These are phyloP conservation scores for Ustilago cynodontis DNA, from an alignment of 1,284 basidiomycete species.

Conservation along the genomic window DNA sequence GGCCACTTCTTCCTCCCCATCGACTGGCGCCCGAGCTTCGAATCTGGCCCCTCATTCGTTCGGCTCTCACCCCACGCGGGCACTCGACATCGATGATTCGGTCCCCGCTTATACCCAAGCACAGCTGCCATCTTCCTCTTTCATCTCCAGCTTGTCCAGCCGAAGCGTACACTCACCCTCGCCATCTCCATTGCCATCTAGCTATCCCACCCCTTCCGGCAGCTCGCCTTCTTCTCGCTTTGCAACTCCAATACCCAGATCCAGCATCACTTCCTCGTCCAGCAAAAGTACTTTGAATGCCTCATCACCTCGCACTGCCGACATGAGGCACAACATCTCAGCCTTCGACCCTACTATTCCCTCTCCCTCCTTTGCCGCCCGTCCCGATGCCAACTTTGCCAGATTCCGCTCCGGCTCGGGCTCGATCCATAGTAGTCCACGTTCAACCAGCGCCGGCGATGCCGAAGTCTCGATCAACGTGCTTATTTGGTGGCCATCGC, in stretches of 20 bases:
- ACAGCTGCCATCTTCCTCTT: conserved; percentile 13
- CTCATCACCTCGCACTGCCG: conserved; percentile 6
- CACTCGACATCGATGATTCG: not conserved
- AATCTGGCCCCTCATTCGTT: not conserved
- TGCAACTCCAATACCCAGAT: not conserved
- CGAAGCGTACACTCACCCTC: not conserved
- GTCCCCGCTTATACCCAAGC: conserved; percentile 16
- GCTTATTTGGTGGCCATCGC: conserved; percentile 39
- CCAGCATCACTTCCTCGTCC: not conserved
- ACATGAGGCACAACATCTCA: conserved; percentile 18
- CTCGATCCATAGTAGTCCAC: conserved; percentile 15
- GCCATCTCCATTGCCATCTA: not conserved
- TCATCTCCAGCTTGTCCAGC: conserved; percentile 9
- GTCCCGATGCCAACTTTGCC: conserved; percentile 14
- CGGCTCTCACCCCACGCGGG: not conserved
- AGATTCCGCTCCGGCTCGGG: conserved; percentile 39
- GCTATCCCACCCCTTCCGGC: not conserved
- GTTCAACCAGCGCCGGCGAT: conserved; percentile 14
- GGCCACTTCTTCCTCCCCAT: not conserved
- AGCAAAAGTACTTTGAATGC: not conserved
- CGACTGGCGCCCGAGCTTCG: not conserved
- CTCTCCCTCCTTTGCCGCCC: conserved; percentile 8
- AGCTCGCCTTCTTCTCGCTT: conserved; percentile 11
- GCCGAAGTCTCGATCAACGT: conserved; percentile 37
- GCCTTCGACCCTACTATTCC: conserved; percentile 10